These are phyloP conservation scores for Coemansia sp. DNA, from an alignment of 192 early-diverging fungal species.

Conservation along the genomic window DNA sequence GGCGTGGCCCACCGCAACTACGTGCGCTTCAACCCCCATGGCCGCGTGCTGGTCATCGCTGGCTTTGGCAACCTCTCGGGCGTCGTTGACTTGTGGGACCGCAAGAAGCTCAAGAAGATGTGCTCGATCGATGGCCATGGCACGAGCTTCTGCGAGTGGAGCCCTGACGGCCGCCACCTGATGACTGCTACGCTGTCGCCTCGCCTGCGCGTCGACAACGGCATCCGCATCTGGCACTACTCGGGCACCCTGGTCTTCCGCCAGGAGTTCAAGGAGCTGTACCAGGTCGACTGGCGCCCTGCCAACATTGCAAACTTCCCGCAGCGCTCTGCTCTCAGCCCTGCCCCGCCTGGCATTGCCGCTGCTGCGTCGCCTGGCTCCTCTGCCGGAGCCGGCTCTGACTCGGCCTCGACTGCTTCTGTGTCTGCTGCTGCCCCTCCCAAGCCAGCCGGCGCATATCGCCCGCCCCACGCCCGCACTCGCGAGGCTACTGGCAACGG, in stretches of 20 bases:
- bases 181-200: slow-evolving; percentile 91
- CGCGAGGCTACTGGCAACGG: slow-evolving; percentile 13
- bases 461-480: slow-evolving; percentile 68
- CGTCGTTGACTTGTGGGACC: slow-evolving; percentile 92
- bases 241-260: slow-evolving; percentile 78
- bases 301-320: slow-evolving; percentile 65
- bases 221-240: slow-evolving; percentile 96
- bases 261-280: slow-evolving; percentile 81
- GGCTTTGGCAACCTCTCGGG: slow-evolving; percentile 98
- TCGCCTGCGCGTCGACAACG: slow-evolving; percentile 96
- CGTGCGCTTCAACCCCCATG: slow-evolving; percentile 86
- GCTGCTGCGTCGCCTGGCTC: slow-evolving; percentile 26
- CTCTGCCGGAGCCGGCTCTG: slow-evolving; percentile 41
- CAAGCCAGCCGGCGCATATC: slow-evolving; percentile 61
- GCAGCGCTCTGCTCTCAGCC: slow-evolving; percentile 73
- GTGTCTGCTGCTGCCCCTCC: slow-evolving; percentile 23
- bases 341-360: slow-evolving; percentile 61
- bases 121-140: slow-evolving; percentile 78
- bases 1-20: slow-evolving; percentile 85
- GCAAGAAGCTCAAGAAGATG: slow-evolving; percentile 80
- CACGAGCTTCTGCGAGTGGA: slow-evolving; percentile 86
- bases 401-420: background rate
- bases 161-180: slow-evolving; percentile 88
- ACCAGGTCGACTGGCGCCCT: slow-evolving; percentile 77
- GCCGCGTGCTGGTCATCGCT: slow-evolving; percentile 82